Evolutionary conservation across 495 filamentous ascomycete genomes (phyloP).

Genomic region (Penicillium paxilli): DNA sequence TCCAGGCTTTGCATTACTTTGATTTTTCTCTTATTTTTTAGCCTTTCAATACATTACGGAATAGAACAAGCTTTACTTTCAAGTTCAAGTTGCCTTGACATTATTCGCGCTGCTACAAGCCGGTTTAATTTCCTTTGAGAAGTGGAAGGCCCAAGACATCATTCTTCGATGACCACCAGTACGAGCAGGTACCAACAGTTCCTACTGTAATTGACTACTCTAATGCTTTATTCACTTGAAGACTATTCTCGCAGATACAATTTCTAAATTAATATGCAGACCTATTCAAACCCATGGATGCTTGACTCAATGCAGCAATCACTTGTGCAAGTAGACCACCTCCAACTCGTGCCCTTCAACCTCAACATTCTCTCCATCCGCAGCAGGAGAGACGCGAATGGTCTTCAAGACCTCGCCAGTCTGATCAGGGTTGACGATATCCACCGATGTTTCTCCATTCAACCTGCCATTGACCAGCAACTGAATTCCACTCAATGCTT

Average conservation of each 20-base stretch:
- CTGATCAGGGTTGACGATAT: conserved; percentile 36
- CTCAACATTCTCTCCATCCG: conserved; percentile 12
- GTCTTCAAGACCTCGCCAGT: conserved; percentile 34
- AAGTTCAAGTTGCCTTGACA: neutral
- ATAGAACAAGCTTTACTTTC: too few relatives aligned
- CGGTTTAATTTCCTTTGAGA: too few relatives aligned
- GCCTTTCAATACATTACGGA: neutral
- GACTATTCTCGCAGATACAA: too few relatives aligned
- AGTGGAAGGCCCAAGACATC: too few relatives aligned
- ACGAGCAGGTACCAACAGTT: too few relatives aligned
- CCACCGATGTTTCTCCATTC: conserved; percentile 19
- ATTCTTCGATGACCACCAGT: too few relatives aligned
- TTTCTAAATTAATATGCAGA: too few relatives aligned
- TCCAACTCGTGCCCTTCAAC: conserved; percentile 18
- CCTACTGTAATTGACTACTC: too few relatives aligned
- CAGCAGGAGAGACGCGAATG: conserved; percentile 14
- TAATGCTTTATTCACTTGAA: too few relatives aligned
- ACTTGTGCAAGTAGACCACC: conserved; percentile 8
- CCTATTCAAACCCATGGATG: too few relatives aligned
- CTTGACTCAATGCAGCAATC: conserved; percentile 4
- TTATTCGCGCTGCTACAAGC: too few relatives aligned
- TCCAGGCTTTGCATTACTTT: neutral
- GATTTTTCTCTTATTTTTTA: conserved; percentile 1
- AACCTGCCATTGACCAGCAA: conserved; percentile 39
- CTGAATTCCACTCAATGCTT: conserved; percentile 38